Base-by-base conservation (phyloP, 1,284 basidiomycete genomes). In the Fomitopsis schrenkii region DNA sequence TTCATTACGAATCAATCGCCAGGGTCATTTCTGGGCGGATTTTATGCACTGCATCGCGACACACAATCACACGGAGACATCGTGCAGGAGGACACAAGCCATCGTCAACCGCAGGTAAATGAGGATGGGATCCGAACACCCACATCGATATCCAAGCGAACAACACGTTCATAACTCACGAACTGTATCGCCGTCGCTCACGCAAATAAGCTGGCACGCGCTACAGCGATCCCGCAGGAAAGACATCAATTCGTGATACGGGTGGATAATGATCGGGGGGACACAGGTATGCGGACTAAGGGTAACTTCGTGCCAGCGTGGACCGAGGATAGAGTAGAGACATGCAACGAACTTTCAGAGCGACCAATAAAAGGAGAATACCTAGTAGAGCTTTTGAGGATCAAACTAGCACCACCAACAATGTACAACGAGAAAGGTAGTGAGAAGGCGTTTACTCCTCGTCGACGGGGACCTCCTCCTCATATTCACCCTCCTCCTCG, bases 401-500 rank as follows among this genome's bases (percentile, higher is more conserved):
- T 38, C 63, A 57, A 67, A 63, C 63, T 55, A 64, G 65, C 66
- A 66, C 61, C 62, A 40, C 38, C 48, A 56, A 59, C 54, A 63
- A 57, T 55, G 62, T 52, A 58, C 50, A 59, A 60, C 55, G 55
- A 30, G 59, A 36, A 61, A 57, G 59, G 65, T 36, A 36, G 1
- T 59, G 63, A 54, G 58, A 60, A 59, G 61, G 63, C 59, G 57
- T 55, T 63, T 83, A 75, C 60, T 88, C 85, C 62, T 88, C 88
- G 63, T 89, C 88, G 17, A 63, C 72, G 9, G 73, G 75, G 58
- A 74, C 78, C 70, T 92, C 89, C 74, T 92, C 90, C 78, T 91
- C 90, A 71, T 92, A 93, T 72, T 92, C 91, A 64, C 79, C 90
- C 73, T 93, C 90, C 74, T 93, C 90, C 76, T 93, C 90, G 58